Percentiles rank a stretch among this genome's conserved stretches.
Conservation (phyloP, 768 basidiomycete species). For the Sarcodon sp. region DNA sequence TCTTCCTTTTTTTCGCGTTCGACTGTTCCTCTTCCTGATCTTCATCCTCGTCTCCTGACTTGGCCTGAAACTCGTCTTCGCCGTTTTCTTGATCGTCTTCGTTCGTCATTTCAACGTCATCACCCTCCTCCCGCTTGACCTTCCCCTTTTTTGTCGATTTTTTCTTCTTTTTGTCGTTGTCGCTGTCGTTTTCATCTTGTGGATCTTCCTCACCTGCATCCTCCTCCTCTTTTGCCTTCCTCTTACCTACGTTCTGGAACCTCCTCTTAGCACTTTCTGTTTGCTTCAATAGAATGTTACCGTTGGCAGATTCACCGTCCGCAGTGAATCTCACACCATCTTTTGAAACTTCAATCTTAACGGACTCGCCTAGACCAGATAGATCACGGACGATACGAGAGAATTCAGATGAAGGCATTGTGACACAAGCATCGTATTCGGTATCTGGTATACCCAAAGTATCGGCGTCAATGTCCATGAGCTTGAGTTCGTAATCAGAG, state of each 20-base stretch:
- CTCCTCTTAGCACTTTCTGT: constrained; percentile 36
- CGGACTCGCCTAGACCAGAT: constrained; percentile 80
- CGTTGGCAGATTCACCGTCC: constrained; percentile 93
- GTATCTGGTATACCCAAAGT: constrained; percentile 94
- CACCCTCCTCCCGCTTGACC: constrained; percentile 35
- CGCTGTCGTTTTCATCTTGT: constrained; percentile 20
- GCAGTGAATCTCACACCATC: constrained; percentile 89
- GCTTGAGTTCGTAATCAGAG: constrained; percentile 97
- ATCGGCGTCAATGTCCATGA: constrained; percentile 98
- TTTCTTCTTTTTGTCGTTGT: constrained; percentile 28
- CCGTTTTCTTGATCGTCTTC: constrained; percentile 23
- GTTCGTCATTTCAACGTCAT: constrained; percentile 19
- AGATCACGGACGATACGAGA: constrained; percentile 88
- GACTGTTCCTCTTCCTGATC: constrained; percentile 17
- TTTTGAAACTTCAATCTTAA: constrained; percentile 91
- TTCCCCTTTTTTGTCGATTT: constrained; percentile 28
- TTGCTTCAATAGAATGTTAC: constrained; percentile 73
- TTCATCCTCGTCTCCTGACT: constrained; percentile 18
- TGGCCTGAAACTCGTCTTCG: constrained; percentile 26
- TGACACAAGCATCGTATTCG: constrained; percentile 88
- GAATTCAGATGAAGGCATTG: constrained; percentile 81
- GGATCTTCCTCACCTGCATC: constrained; percentile 40
- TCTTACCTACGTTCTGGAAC: constrained; percentile 30
- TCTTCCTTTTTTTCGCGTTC: constrained; percentile 58
- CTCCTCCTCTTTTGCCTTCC: constrained; percentile 29